Evolutionary conservation across 1,139 yeast species (phyloP), one percentile per base, ranked within the genome.

Genomic region (Tardiomyces depauwii): DNA sequence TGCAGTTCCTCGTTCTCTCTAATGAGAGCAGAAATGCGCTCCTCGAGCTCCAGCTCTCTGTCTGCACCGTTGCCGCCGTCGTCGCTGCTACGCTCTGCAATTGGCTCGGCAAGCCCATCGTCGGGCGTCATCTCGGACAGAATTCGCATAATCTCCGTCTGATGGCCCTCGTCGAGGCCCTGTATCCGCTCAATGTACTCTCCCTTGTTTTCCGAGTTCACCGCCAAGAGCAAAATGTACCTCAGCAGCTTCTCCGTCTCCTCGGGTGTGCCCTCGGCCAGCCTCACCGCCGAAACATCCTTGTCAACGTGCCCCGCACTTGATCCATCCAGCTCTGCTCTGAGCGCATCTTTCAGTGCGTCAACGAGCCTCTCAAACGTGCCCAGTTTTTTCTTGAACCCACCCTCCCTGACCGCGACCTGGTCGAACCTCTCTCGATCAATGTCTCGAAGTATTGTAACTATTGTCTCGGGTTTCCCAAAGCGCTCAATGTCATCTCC

Each of bases 1-100:
- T 14, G 42, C 11, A 52, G 19, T 14, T 42, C 41, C 16, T 44
- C 46, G 9, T 39, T 33, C 14, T 49, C 46, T n/a, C 45, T 47
- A 18, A 43, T 25, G 10, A 40, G 45, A 12, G 42, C 41, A 12
- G 43, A 40, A 6, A 39, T 42, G 16, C 43, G 40, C 5, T 43
- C 46, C 12, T 44, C 33, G 4, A 45, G 18, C 32, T n/a, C 39
- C 39, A 36, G 21, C 19, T 36, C 39, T 2, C 39, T 9, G 21
- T 36, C 39, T 6, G 19, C 19, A 18, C 5, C 12, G 18, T 13
- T n/a, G 16, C 6, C n/a, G n/a, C n/a, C n/a, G n/a, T n/a, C n/a
- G n/a, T n/a, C n/a, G 10, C 7, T 11, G 28, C 10, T 25, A 7
- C 28, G 11, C n/a, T 12, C 32, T 2, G 12, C 32, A 11, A 28